Base-by-base conservation (phyloP, 2,329 filamentous ascomycete species). In the Chrysoporthe deuterocubensis region DNA sequence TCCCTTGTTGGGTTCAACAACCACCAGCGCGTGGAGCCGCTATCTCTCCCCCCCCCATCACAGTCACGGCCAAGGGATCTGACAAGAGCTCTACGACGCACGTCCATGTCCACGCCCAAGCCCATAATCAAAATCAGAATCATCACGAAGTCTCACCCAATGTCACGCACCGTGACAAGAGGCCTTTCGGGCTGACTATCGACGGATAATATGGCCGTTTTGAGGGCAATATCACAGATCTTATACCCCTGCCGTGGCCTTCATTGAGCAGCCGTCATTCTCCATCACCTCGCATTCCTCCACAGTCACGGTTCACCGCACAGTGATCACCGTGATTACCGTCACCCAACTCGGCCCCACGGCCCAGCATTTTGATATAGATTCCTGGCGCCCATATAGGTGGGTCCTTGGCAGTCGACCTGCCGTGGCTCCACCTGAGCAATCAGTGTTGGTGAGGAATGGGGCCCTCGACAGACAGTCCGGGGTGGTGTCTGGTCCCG, bases 191-290 rank as follows among this genome's bases (percentile, higher is more conserved):
- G 43, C 13, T 48, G 46, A 63, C 61, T 63, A 63, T 63, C 48
- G 61, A 63, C 61, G 61, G 61, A 21, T 54, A 44, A 63, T 56
- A 52, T 54, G 46, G 50, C 61, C 48, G 37, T 40, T 54, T 63
- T 50, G 34, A 63, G 61, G 48, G n/a, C 61, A 37, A 63, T 63
- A 63, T 21, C 34, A 63, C 61, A 42, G 46, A 63, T 63, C 61
- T 63, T 63, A 63, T 63, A 63, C 37, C 48, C n/a, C 13, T 44
- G 34, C 37, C 50, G 21, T 44, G 34, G 16, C 34, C 34, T 32
- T 56, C 32, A 32, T 18, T 18, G 14, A 40, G 54, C 54, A 57
- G 26, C 11, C 50, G 50, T 34, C 50, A 11, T 16, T 40, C 54
- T 40, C 34, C 40, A 40, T 40, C 54, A n/a, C 54, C 32, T 57